Evolutionary conservation across 2,329 filamentous ascomycete species (phyloP), one percentile per base, ranked within the genome.

Genomic region (Penicillium sp.): DNA sequence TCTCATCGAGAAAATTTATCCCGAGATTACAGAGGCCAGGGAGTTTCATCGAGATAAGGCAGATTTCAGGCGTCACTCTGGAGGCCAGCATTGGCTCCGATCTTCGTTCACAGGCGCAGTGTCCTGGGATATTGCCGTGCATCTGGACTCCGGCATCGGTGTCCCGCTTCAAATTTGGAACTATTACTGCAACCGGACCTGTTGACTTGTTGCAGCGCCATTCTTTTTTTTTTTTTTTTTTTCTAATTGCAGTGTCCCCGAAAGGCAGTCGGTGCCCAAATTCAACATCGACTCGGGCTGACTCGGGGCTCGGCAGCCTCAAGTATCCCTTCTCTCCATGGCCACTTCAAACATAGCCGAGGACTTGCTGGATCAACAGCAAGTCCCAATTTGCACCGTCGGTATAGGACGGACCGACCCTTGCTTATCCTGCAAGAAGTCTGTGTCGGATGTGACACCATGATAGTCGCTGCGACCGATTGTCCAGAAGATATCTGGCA

Each of bases 401-500:
- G 5, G 18, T 38, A 23, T 39, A 39, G 36, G 10, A n/a, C 24
- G 13, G 42, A 24, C 28, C 24, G 36, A 42, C 13, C 36, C 36
- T 16, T 45, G 38, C 39, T 33, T 45, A 33, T 48, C 31, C 45
- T 33, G 38, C 45, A 43, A 44, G 39, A 29, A 13, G 23, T 39
- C 26, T 24, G 29, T 38, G 36, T 38, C 12, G 12, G 39, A 34
- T 42, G 36, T 36, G 28, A 53, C 51, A 16, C 16, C 29, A 38
- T 49, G 51, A 53, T 49, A 49, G 47, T 16, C 16, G 29, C 26
- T 15, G n/a, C 23, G 18, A 39, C 36, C 6, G 8, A 38, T 21
- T 21, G 34, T 38, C n/a, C 24, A 26, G 3, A 16, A 3, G 4
- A 26, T 26, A 26, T 26, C 24, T 26, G 18, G 7, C n/a, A 42